These are phyloP conservation scores for Aphanomyces stellatus DNA, from an alignment of 352 stramenopile species.

Conservation along the genomic window DNA sequence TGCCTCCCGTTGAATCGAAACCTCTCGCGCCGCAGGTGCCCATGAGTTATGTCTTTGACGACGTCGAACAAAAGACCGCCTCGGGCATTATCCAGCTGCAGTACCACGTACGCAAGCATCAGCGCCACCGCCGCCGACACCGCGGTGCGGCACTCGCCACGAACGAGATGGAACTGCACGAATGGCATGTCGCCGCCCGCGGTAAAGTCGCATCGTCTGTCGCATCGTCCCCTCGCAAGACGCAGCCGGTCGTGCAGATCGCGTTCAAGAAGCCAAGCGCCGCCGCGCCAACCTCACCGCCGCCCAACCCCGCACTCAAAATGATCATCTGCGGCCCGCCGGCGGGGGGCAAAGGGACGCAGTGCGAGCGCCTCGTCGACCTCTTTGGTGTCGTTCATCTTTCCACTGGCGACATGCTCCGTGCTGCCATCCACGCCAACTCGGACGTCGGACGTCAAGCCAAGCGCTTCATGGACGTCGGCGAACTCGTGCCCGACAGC, in stretches of 20 bases:
- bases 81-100: slow-evolving; percentile 15
- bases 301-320: slow-evolving; percentile 22
- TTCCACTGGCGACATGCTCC: slow-evolving; percentile 88
- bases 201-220: neutral
- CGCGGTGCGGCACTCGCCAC: neutral
- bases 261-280: too few relatives aligned
- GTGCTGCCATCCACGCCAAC: slow-evolving; percentile 57
- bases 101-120: slow-evolving; percentile 6
- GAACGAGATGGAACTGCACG: neutral
- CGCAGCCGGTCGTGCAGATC: neutral
- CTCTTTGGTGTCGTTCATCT: slow-evolving; percentile 87
- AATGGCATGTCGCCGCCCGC: neutral
- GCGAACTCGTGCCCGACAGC: slow-evolving; percentile 39
- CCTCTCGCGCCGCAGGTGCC: neutral
- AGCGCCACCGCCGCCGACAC: neutral
- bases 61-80: slow-evolving; percentile 6
- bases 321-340: slow-evolving; percentile 57
- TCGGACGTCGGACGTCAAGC: slow-evolving; percentile 29
- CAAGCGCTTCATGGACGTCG: slow-evolving; percentile 38
- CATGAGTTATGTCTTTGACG: slow-evolving; percentile 19
- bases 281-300: neutral
- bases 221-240: neutral
- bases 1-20: neutral
- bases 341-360: slow-evolving; percentile 94
- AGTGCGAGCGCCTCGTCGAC: slow-evolving; percentile 83